Evolutionary conservation across 179 eudicot genomes (phyloP).

Genomic region (Pouteria campechiana): DNA sequence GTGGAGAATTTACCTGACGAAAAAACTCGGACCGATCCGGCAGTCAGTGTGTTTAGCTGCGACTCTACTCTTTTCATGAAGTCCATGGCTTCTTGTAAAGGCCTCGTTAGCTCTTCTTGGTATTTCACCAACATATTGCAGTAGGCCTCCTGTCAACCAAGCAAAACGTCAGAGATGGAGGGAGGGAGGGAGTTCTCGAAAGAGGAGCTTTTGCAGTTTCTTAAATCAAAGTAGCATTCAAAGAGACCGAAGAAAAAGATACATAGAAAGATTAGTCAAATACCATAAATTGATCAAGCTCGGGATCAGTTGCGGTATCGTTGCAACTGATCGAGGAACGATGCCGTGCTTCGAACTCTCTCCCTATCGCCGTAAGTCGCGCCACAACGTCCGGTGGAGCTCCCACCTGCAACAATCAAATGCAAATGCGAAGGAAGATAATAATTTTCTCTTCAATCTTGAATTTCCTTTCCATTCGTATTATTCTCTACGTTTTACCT

Average conservation of each 20-base stretch:
- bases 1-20: conserved; percentile 33
- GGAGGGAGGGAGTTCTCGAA: too few relatives aligned
- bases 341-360: conserved; percentile 63
- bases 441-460: too few relatives aligned
- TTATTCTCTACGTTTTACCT: too few relatives aligned
- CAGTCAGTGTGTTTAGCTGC: conserved; percentile 56
- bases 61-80: conserved; percentile 79
- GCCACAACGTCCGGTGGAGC: conserved; percentile 86
- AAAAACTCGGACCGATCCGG: conserved; percentile 42
- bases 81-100: conserved; percentile 91
- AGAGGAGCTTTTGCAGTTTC: too few relatives aligned
- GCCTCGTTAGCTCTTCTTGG: conserved; percentile 72
- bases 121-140: conserved; percentile 87
- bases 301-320: conserved; percentile 63
- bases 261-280: too few relatives aligned
- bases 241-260: too few relatives aligned
- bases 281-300: conserved; percentile 96
- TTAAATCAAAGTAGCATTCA: too few relatives aligned
- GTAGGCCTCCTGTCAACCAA: conserved; percentile 96
- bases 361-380: conserved; percentile 46
- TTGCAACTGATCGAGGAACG: conserved; percentile 27
- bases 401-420: too few relatives aligned
- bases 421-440: too few relatives aligned
- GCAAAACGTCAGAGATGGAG: too few relatives aligned
- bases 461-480: too few relatives aligned